A percentile compares a stretch with the other conserved stretches of the same genome.
Evolutionary conservation across 2,329 filamentous ascomycete species (phyloP).

Genomic region (Alternaria atra): DNA sequence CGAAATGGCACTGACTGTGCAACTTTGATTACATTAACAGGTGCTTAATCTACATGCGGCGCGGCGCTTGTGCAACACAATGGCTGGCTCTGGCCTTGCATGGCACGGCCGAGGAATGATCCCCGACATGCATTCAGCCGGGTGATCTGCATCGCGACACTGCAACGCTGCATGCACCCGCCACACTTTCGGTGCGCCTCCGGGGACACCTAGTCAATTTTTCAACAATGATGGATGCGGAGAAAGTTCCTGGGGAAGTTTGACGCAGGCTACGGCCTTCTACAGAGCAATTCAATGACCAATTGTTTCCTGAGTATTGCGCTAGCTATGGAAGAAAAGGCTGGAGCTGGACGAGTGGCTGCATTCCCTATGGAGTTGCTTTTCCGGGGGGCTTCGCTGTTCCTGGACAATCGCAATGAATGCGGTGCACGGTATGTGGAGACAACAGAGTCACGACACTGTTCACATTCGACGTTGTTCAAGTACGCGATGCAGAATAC

Average conservation of each 20-base stretch:
- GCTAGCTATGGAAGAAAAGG: not conserved
- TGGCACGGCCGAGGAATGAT: not conserved
- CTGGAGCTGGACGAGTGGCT: not conserved
- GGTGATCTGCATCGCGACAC: constrained; percentile 7
- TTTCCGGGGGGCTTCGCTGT: not conserved
- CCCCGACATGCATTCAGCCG: not conserved
- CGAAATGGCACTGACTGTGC: not conserved
- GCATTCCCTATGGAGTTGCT: not conserved
- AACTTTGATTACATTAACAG: not conserved
- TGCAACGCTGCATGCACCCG: not conserved
- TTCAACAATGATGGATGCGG: not conserved
- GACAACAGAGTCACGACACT: not conserved
- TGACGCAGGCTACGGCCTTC: not conserved
- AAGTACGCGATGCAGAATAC: not conserved
- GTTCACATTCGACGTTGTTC: not conserved
- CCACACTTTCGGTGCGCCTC: not conserved
- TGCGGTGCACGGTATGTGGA: not conserved
- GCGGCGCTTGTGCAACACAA: not conserved
- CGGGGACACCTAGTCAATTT: not conserved
- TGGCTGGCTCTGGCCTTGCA: constrained; percentile 1
- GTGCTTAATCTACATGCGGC: not conserved
- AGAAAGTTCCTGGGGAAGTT: not conserved
- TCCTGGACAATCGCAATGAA: not conserved
- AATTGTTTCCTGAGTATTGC: not conserved
- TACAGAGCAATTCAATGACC: not conserved